Conservation (phyloP, 768 basidiomycete genomes). For the Macrocybe gigantea region DNA sequence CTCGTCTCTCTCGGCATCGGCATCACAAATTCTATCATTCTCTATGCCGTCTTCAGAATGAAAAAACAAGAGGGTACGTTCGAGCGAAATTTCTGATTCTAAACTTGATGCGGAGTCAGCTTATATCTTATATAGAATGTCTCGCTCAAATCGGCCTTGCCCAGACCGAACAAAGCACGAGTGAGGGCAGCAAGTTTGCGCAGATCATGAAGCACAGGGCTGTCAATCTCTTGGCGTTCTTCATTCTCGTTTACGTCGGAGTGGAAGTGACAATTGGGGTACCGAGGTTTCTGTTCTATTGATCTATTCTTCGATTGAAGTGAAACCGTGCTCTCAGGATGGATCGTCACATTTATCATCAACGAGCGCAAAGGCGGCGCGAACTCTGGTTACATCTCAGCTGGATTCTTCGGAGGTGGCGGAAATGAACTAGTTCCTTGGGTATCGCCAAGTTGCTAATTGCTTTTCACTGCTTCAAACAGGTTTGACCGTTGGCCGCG, state of each 20-base stretch:
- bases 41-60: slow-evolving; percentile 59
- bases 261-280: slow-evolving; percentile 37
- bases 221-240: slow-evolving; percentile 42
- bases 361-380: slow-evolving; percentile 37
- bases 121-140: slow-evolving; percentile 34
- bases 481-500: slow-evolving; percentile 34
- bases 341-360: slow-evolving; percentile 47
- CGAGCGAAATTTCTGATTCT: not conserved
- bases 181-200: slow-evolving; percentile 30
- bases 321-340: slow-evolving; percentile 21
- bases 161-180: slow-evolving; percentile 27
- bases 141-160: slow-evolving; percentile 47
- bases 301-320: not conserved
- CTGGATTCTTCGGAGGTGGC: slow-evolving; percentile 52
- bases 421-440: not conserved
- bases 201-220: slow-evolving; percentile 35
- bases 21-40: slow-evolving; percentile 41
- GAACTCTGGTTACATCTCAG: slow-evolving; percentile 49
- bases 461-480: not conserved
- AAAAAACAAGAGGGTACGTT: slow-evolving; percentile 61
- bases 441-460: slow-evolving; percentile 6
- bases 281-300: not conserved
- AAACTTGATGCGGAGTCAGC: not conserved
- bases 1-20: slow-evolving; percentile 67
- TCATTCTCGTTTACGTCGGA: slow-evolving; percentile 47